Evolutionary conservation across 176 grass and related monocot species (phyloP).

Genomic region (Zea luxurians): DNA sequence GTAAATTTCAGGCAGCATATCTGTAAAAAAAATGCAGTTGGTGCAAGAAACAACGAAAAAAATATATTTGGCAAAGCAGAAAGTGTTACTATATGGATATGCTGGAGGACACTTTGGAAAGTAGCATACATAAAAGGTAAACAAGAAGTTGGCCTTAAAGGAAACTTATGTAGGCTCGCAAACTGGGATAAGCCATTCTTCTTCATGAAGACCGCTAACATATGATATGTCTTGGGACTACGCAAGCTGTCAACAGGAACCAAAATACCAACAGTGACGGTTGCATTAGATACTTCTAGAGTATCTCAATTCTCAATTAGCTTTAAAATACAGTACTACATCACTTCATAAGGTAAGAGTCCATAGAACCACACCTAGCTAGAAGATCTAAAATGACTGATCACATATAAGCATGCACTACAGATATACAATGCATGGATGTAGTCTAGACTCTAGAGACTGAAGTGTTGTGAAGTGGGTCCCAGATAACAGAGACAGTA

Average conservation of each 20-base stretch:
- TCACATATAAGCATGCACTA: neutral
- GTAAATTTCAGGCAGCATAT: neutral
- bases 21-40: neutral
- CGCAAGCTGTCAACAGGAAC: neutral
- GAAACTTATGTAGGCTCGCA: neutral
- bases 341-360: neutral
- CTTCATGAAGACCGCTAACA: neutral
- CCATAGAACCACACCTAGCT: neutral
- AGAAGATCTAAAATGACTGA: neutral
- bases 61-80: neutral
- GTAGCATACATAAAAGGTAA: neutral
- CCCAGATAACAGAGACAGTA: neutral
- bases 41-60: neutral
- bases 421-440: neutral
- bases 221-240: neutral
- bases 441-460: neutral
- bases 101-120: neutral
- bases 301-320: slow-evolving; percentile 1
- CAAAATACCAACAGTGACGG: neutral
- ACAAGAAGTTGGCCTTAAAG: neutral
- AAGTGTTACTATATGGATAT: neutral
- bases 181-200: neutral
- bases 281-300: neutral
- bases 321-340: neutral
- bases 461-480: neutral